Percentiles rank a stretch among this genome's conserved stretches.
These are phyloP conservation scores for Tricharina praecox DNA, from an alignment of 495 filamentous ascomycete species.

Conservation along the genomic window DNA sequence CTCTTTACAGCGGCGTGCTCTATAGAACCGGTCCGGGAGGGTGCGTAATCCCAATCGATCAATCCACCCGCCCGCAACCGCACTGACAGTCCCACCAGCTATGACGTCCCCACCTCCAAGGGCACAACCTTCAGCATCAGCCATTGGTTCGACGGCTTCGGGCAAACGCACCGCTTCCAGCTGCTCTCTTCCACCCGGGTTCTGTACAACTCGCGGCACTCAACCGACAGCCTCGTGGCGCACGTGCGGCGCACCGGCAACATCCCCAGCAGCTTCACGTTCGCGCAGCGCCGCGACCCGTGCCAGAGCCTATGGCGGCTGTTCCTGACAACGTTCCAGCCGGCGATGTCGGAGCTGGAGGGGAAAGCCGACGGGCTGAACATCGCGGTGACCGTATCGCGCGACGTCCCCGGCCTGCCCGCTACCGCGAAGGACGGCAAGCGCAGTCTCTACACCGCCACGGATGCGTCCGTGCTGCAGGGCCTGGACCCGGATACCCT, in stretches of 20 bases:
- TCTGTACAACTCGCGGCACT: slow-evolving; percentile 54
- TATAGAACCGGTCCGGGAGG: slow-evolving; percentile 58
- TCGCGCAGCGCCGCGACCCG: slow-evolving; percentile 49
- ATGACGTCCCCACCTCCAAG: slow-evolving; percentile 34
- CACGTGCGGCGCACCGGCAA: slow-evolving; percentile 38
- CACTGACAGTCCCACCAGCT: slow-evolving; percentile 8
- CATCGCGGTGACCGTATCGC: slow-evolving; percentile 43
- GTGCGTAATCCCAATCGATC: too few relatives aligned
- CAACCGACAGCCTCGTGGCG: slow-evolving; percentile 40
- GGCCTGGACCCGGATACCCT: slow-evolving; percentile 50
- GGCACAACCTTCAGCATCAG: slow-evolving; percentile 38
- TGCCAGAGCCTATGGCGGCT: slow-evolving; percentile 53
- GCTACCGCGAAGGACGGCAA: slow-evolving; percentile 19
- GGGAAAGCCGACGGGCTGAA: slow-evolving; percentile 29
- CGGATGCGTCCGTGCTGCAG: slow-evolving; percentile 41
- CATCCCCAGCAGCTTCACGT: slow-evolving; percentile 32
- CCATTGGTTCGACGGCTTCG: slow-evolving; percentile 73
- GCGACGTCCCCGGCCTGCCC: slow-evolving; percentile 38
- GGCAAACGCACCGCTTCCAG: slow-evolving; percentile 58
- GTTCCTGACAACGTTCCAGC: slow-evolving; percentile 38
- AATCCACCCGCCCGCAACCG: background rate
- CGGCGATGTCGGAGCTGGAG: slow-evolving; percentile 4
- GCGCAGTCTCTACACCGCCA: slow-evolving; percentile 40
- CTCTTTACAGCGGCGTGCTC: slow-evolving; percentile 37
- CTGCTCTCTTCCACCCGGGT: slow-evolving; percentile 37